These are phyloP conservation scores for Plasmopara muralis DNA, from an alignment of 352 stramenopile species.

Conservation along the genomic window DNA sequence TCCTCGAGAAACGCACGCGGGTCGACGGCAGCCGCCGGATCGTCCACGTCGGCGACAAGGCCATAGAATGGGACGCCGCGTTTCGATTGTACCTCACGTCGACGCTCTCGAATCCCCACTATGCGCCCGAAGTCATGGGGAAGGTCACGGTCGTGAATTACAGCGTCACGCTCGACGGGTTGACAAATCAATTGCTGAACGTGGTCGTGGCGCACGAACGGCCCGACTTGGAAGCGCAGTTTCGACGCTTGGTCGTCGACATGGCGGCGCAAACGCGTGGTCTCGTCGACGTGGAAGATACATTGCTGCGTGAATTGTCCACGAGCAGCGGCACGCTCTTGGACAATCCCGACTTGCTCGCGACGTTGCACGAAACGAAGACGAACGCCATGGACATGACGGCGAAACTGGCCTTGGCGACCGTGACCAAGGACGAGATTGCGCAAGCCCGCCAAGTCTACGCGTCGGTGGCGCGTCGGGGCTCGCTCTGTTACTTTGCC, in stretches of 20 bases:
- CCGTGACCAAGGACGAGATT: constrained; percentile 93
- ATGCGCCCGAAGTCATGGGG: constrained; percentile 93
- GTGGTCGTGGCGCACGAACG: constrained; percentile 91
- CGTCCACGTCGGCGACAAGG: constrained; percentile 93
- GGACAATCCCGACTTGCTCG: constrained; percentile 93
- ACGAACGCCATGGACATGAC: constrained; percentile 92
- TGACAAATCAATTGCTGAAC: constrained; percentile 92
- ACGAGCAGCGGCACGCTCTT: constrained; percentile 90
- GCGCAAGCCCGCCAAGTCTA: constrained; percentile 87
- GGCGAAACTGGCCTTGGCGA: constrained; percentile 88
- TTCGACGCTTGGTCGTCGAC: constrained; percentile 85
- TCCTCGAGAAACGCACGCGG: constrained; percentile 91
- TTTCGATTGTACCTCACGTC: constrained; percentile 94
- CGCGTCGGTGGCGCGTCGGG: constrained; percentile 86
- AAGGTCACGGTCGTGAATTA: constrained; percentile 97
- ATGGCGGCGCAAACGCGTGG: constrained; percentile 92
- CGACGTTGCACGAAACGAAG: constrained; percentile 92
- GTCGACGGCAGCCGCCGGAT: constrained; percentile 86
- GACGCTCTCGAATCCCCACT: constrained; percentile 92
- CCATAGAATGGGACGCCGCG: constrained; percentile 90
- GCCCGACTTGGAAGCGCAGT: constrained; percentile 91
- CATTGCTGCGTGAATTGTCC: constrained; percentile 86
- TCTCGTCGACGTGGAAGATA: constrained; percentile 91
- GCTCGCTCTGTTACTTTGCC: constrained; percentile 93
- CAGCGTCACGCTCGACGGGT: constrained; percentile 87